phyloP scores from a whole-genome alignment of 768 basidiomycete genomes.

The Lepiota venenata region DNA sequence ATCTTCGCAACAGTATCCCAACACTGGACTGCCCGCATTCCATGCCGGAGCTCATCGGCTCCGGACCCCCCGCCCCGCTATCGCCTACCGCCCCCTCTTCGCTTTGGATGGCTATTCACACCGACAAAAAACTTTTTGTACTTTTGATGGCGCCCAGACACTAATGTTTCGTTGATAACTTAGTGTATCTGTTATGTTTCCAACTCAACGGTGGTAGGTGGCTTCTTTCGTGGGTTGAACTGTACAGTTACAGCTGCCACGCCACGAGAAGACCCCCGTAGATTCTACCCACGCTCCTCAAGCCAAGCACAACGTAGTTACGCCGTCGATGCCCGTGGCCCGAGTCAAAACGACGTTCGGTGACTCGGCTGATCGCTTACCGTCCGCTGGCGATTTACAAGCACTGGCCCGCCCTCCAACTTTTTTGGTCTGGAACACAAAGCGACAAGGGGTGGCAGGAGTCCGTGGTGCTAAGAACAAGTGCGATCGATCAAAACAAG shows the following conservation, averaged over 20 bases:
- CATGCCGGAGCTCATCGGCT: background rate
- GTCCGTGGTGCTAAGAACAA: slow-evolving; percentile 1
- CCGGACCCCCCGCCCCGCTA: background rate
- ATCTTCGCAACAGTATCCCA: too few species aligned
- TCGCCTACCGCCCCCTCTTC: slow-evolving; percentile 4
- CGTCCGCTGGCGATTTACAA: too few species aligned
- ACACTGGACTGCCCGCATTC: background rate
- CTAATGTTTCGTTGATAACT: background rate
- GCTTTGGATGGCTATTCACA: slow-evolving; percentile 12
- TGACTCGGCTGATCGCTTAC: too few species aligned
- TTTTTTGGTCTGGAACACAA: too few species aligned
- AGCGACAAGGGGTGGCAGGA: background rate
- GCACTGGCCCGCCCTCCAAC: background rate
- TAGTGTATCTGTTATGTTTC: background rate
- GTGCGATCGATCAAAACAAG: slow-evolving; percentile 9
- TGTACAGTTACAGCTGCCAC: slow-evolving; percentile 1
- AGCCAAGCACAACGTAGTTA: background rate
- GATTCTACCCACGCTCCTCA: background rate
- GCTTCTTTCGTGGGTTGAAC: slow-evolving; percentile 6
- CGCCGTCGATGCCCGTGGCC: background rate
- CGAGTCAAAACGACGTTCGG: background rate
- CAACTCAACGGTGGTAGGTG: background rate
- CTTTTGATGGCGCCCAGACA: slow-evolving; percentile 3
- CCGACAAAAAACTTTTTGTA: slow-evolving; percentile 9
- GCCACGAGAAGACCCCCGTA: background rate